Evolutionary conservation across 495 filamentous ascomycete genomes (phyloP).

Genomic region (Penicillium egyptiacum): DNA sequence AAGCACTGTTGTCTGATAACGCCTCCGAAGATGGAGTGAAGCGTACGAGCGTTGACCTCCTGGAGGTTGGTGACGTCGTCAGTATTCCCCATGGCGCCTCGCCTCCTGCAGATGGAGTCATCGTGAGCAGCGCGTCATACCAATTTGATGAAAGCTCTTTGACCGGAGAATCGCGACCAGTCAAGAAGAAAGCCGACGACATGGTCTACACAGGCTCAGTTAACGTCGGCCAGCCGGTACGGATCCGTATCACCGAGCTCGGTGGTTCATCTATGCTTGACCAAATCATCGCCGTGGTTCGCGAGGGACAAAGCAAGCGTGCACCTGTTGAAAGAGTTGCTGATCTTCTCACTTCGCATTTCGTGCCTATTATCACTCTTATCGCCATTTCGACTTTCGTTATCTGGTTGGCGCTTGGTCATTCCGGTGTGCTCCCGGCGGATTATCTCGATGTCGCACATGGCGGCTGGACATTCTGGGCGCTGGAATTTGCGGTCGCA

Average conservation of each 20-base stretch:
- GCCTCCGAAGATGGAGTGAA: constrained; percentile 28
- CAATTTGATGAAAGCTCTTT: constrained; percentile 88
- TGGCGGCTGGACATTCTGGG: constrained; percentile 85
- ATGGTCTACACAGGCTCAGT: constrained; percentile 82
- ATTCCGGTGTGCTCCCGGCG: constrained; percentile 62
- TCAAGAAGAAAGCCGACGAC: constrained; percentile 70
- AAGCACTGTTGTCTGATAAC: constrained; percentile 60
- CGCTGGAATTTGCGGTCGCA: constrained; percentile 87
- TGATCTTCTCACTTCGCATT: constrained; percentile 81
- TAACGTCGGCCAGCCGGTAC: constrained; percentile 72
- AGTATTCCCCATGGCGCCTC: constrained; percentile 75
- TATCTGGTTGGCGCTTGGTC: constrained; percentile 76
- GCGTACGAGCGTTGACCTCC: constrained; percentile 63
- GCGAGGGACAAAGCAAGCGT: constrained; percentile 84
- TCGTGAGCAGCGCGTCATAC: constrained; percentile 59
- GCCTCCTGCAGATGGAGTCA: constrained; percentile 78
- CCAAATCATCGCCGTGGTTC: constrained; percentile 83
- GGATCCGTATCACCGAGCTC: constrained; percentile 66
- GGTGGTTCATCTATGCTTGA: constrained; percentile 87
- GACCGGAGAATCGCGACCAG: constrained; percentile 80
- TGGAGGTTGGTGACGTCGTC: constrained; percentile 83
- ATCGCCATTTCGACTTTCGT: constrained; percentile 82
- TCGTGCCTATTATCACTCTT: constrained; percentile 81
- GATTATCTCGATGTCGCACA: constrained; percentile 64
- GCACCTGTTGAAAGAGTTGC: constrained; percentile 87